Percentiles rank a stretch among this genome's conserved stretches.
These are phyloP conservation scores for Saccharomycopsis sp. DNA, from an alignment of 805 yeast genomes.

Conservation along the genomic window DNA sequence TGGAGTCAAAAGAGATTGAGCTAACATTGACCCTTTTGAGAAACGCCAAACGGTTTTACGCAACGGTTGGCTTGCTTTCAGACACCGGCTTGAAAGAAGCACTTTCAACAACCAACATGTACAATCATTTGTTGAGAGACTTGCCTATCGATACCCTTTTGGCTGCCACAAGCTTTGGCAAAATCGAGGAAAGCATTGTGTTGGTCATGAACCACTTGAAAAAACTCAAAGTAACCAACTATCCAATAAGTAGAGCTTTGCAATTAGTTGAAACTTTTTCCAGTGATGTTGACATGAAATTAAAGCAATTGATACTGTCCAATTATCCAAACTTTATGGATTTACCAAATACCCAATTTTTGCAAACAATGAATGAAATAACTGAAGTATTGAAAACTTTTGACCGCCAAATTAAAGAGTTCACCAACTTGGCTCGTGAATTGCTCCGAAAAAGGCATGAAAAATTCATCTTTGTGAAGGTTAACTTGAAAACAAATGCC, in stretches of 20 bases:
- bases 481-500: slow-evolving; percentile 36
- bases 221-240: slow-evolving; percentile 47
- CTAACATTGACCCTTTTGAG: slow-evolving; percentile 53
- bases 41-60: slow-evolving; percentile 69
- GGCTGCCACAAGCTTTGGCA: slow-evolving; percentile 36
- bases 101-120: slow-evolving; percentile 39
- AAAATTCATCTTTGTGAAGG: slow-evolving; percentile 54
- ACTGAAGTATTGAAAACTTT: slow-evolving; percentile 36
- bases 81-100: slow-evolving; percentile 62
- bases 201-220: slow-evolving; percentile 54
- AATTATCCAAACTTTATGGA: slow-evolving; percentile 35
- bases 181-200: slow-evolving; percentile 37
- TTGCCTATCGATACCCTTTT: slow-evolving; percentile 56
- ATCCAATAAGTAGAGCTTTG: slow-evolving; percentile 58
- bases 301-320: slow-evolving; percentile 32
- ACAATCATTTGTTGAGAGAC: slow-evolving; percentile 57
- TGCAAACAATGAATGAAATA: slow-evolving; percentile 26
- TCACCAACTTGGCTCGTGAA: slow-evolving; percentile 63
- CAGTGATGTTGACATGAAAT: slow-evolving; percentile 40
- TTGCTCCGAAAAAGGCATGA: slow-evolving; percentile 64
- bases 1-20: slow-evolving; percentile 43
- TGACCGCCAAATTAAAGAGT: slow-evolving; percentile 55
- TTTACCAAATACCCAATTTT: slow-evolving; percentile 34
- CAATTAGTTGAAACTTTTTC: slow-evolving; percentile 59
- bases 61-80: slow-evolving; percentile 60